phyloP scores from a whole-genome alignment of 2,329 filamentous ascomycete species.

The Dissoconium aciculare region DNA sequence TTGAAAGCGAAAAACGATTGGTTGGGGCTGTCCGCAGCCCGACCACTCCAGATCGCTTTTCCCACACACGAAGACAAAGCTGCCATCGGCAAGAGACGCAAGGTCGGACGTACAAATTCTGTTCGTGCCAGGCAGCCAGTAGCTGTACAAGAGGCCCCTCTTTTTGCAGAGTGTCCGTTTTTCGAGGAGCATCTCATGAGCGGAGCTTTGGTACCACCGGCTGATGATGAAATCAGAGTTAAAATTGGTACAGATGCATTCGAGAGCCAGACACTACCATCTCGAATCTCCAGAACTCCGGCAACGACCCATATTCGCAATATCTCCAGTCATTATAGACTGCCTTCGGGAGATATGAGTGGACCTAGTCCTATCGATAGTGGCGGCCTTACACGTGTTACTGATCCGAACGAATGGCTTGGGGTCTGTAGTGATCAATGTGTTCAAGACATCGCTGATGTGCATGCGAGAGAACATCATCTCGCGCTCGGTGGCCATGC shows the following conservation, averaged over 20 bases:
- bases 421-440: too few relatives aligned
- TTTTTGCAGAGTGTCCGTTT: slow-evolving; percentile 7
- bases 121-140: slow-evolving; percentile 6
- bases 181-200: slow-evolving; percentile 17
- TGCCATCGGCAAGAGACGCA: slow-evolving; percentile 19
- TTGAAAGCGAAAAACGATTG: slow-evolving; percentile 20
- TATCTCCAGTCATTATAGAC: slow-evolving; percentile 13
- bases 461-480: too few relatives aligned
- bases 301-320: slow-evolving; percentile 13
- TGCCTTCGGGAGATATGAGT: slow-evolving; percentile 19
- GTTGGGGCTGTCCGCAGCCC: slow-evolving; percentile 17
- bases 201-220: slow-evolving; percentile 11
- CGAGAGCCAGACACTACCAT: slow-evolving; percentile 15
- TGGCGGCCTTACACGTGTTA: too few relatives aligned
- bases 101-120: slow-evolving; percentile 9
- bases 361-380: too few relatives aligned
- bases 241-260: slow-evolving; percentile 22
- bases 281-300: slow-evolving; percentile 7
- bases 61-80: slow-evolving; percentile 11
- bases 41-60: slow-evolving; percentile 17
- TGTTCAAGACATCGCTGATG: too few relatives aligned
- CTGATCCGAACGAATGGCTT: too few relatives aligned
- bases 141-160: not conserved
- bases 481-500: too few relatives aligned
- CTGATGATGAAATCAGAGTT: slow-evolving; percentile 14